Conservation (phyloP, 2,329 filamentous ascomycete species). For the Colletotrichum agaves region DNA sequence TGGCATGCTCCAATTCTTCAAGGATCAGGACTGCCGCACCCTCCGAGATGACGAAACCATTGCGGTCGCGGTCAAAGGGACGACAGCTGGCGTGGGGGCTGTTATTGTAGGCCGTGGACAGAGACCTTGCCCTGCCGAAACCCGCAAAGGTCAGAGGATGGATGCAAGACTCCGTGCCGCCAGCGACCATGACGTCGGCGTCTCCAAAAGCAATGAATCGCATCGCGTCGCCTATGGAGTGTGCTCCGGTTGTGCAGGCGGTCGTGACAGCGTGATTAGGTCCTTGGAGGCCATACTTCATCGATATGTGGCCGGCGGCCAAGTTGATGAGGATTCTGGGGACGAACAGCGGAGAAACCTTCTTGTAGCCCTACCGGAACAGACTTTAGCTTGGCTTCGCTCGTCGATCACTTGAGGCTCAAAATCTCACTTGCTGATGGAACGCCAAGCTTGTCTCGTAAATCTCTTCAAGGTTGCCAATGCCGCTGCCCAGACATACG, state of each 20-base stretch:
- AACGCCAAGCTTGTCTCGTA: slow-evolving; percentile 86
- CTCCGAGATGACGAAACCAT: slow-evolving; percentile 93
- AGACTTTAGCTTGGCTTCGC: slow-evolving; percentile 33
- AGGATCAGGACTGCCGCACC: slow-evolving; percentile 89
- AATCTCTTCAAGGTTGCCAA: slow-evolving; percentile 92
- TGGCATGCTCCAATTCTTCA: slow-evolving; percentile 91
- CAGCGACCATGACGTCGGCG: slow-evolving; percentile 95
- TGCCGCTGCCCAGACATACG: slow-evolving; percentile 93
- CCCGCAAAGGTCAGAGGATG: slow-evolving; percentile 93
- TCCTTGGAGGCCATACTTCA: slow-evolving; percentile 88
- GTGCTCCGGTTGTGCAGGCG: slow-evolving; percentile 94
- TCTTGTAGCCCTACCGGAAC: slow-evolving; percentile 79
- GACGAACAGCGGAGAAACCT: slow-evolving; percentile 93
- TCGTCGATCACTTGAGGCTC: slow-evolving; percentile 32
- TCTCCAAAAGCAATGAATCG: slow-evolving; percentile 92
- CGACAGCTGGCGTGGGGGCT: slow-evolving; percentile 77
- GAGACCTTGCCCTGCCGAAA: slow-evolving; percentile 86
- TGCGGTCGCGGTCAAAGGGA: slow-evolving; percentile 83
- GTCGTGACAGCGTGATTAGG: slow-evolving; percentile 95
- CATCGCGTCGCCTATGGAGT: slow-evolving; percentile 94
- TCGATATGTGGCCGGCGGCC: slow-evolving; percentile 93
- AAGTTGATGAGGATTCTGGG: slow-evolving; percentile 94
- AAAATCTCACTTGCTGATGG: slow-evolving; percentile 70
- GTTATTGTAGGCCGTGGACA: slow-evolving; percentile 85
- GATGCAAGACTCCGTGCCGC: slow-evolving; percentile 93